Evolutionary conservation across 495 filamentous ascomycete species (phyloP), one percentile per base, ranked within the genome.

Genomic region (Lophiostoma macrostomum): DNA sequence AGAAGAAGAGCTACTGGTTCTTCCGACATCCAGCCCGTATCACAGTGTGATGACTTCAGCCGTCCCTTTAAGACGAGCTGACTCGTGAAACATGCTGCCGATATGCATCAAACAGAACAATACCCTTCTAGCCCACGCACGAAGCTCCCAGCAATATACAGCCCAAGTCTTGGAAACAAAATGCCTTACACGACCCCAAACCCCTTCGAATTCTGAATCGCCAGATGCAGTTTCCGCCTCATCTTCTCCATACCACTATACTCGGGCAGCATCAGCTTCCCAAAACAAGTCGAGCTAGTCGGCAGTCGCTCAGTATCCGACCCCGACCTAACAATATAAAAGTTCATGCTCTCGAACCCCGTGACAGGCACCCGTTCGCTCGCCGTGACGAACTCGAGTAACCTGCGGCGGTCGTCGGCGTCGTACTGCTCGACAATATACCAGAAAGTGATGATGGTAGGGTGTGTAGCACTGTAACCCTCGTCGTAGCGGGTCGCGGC

Each of bases 301-400:
- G 91, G 91, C 63, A 96, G 71, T 58, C 81, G 22, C 19, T 71
- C 69, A 2, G 44, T 60, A 44, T 63, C 62, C 14, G 16, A 39
- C 7, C 88, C 90, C 65, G 89, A 88, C 57, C 80, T 84, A 71
- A 91, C 83, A 25, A 98, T 74, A 27, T 84, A 78, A 67, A 98
- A 97, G 70, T 83, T 80, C 38, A 96, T 73, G 53, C 83, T 87
- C 53, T 76, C 75, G 53, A 88, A 78, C 10, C 91, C 91, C 30
- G 85, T 88, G 1, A 95, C 86, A 0, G 93, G 93, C 5, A 97
- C 76, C 7, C 93, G 81, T 67, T 95, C 90, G 67, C 84, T 91
- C 3, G 90, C 90, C 19, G 93, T 98, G 19, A 97, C 91, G 58
- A 98, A 98, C 66, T 96, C 90, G 47, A 98, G 74, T 39, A 98